A percentile compares a stretch with the other conserved stretches of the same genome.
Evolutionary conservation across 1,139 yeast genomes (phyloP).

Genomic region (Kazachstania sp.): DNA sequence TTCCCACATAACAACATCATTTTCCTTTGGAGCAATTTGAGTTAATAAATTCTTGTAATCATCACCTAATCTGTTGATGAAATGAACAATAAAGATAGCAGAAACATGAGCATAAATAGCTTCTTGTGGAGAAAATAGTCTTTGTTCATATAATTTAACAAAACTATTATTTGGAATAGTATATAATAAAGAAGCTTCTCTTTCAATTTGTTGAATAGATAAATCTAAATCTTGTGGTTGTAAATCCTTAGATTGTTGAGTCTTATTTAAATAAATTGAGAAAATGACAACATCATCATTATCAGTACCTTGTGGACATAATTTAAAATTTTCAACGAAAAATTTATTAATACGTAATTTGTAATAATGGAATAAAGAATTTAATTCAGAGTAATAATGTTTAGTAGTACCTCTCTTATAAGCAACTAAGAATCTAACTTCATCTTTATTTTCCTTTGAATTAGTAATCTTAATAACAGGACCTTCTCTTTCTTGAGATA

Average conservation of each 20-base stretch:
- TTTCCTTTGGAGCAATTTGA: conserved; percentile 21
- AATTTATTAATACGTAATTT: conserved; percentile 79
- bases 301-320: conserved; percentile 5
- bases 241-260: conserved; percentile 32
- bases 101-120: conserved; percentile 92
- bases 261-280: conserved; percentile 66
- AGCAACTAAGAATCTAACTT: conserved; percentile 82
- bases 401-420: conserved; percentile 79
- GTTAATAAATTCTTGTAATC: conserved; percentile 62
- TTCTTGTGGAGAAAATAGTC: conserved; percentile 86
- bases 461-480: conserved; percentile 81
- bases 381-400: conserved; percentile 79
- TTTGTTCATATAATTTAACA: conserved; percentile 62
- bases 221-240: conserved; percentile 43
- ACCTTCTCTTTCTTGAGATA: conserved; percentile 72
- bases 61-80: conserved; percentile 79
- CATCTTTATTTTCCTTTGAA: conserved; percentile 67
- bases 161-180: conserved; percentile 85
- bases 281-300: conserved; percentile 62
- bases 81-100: conserved; percentile 86
- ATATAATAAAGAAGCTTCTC: conserved; percentile 87
- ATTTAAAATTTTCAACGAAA: conserved; percentile 77
- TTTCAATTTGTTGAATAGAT: conserved; percentile 82
- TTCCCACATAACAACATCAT: conserved; percentile 49
- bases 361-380: conserved; percentile 84